A percentile compares a stretch with the other conserved stretches of the same genome.
phyloP scores from a whole-genome alignment of 768 basidiomycete genomes.

The Suillus spraguei region DNA sequence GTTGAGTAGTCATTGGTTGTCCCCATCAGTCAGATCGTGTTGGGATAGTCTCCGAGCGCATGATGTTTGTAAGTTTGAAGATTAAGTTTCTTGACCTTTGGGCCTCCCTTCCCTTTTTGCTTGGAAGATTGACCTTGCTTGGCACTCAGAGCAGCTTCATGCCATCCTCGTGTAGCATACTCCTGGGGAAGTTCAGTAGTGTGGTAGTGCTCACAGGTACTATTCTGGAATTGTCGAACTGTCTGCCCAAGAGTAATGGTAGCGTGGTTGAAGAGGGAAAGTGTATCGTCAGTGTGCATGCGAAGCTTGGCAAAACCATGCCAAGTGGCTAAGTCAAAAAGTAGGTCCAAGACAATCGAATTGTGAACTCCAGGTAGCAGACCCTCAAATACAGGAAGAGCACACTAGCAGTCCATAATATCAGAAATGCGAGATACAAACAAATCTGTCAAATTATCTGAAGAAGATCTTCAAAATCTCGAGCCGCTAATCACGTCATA shows the following conservation, averaged over 20 bases:
- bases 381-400: constrained; percentile 35
- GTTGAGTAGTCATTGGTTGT: constrained; percentile 30
- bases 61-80: constrained; percentile 17
- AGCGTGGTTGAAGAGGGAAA: not conserved
- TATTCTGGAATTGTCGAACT: constrained; percentile 25
- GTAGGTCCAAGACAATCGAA: constrained; percentile 13
- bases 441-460: constrained; percentile 10
- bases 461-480: constrained; percentile 20
- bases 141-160: constrained; percentile 12
- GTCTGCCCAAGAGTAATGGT: constrained; percentile 18
- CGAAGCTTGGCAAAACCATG: constrained; percentile 33
- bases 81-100: constrained; percentile 9
- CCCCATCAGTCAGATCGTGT: not conserved
- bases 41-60: constrained; percentile 15
- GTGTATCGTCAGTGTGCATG: constrained; percentile 24
- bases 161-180: constrained; percentile 23
- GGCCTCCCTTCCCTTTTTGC: too few relatives aligned
- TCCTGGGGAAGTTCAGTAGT: constrained; percentile 36
- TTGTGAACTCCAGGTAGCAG: constrained; percentile 23
- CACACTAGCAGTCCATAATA: constrained; percentile 25
- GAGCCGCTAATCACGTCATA: too few relatives aligned
- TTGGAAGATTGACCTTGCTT: not conserved
- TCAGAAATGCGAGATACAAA: not conserved
- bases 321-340: constrained; percentile 22
- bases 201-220: constrained; percentile 24